Percentiles rank a stretch among this genome's conserved stretches.
Evolutionary conservation across 495 filamentous ascomycete species (phyloP).

Genomic region (Aspergillus nidulans): DNA sequence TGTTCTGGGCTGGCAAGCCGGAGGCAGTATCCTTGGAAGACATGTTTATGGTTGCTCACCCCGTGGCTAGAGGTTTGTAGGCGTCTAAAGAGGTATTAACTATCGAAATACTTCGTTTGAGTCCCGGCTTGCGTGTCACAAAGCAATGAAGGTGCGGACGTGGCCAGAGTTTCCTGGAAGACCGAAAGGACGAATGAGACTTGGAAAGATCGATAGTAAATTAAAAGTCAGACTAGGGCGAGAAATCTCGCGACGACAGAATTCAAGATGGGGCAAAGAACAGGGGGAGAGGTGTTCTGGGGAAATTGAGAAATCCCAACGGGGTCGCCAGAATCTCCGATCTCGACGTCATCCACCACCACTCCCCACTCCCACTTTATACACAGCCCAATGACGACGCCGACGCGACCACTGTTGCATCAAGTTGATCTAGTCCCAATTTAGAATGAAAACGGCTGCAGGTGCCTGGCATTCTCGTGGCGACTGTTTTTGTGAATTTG

Average conservation of each 20-base stretch:
- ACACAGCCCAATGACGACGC: slow-evolving; percentile 8
- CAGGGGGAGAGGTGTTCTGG: slow-evolving; percentile 7
- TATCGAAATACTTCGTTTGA: not conserved
- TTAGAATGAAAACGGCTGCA: too few relatives aligned
- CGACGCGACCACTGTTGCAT: not conserved
- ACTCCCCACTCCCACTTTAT: not conserved
- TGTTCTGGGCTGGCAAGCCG: slow-evolving; percentile 36
- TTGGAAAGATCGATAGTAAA: not conserved
- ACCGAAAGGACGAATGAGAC: not conserved
- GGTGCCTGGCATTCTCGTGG: too few relatives aligned
- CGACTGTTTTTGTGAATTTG: too few relatives aligned
- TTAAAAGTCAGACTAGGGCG: not conserved
- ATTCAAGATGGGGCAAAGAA: not conserved
- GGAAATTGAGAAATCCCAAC: not conserved
- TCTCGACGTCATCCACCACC: slow-evolving; percentile 12
- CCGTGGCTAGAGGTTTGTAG: not conserved
- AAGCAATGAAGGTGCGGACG: not conserved
- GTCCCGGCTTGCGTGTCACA: not conserved
- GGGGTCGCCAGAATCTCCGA: slow-evolving; percentile 5
- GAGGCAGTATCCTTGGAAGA: slow-evolving; percentile 34
- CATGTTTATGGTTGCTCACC: slow-evolving; percentile 17
- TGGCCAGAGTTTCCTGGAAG: not conserved
- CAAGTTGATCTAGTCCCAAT: not conserved
- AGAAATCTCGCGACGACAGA: not conserved
- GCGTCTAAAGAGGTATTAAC: not conserved